Base-by-base conservation (phyloP, 2,329 filamentous ascomycete genomes). In the Epicoccum sorghinum region DNA sequence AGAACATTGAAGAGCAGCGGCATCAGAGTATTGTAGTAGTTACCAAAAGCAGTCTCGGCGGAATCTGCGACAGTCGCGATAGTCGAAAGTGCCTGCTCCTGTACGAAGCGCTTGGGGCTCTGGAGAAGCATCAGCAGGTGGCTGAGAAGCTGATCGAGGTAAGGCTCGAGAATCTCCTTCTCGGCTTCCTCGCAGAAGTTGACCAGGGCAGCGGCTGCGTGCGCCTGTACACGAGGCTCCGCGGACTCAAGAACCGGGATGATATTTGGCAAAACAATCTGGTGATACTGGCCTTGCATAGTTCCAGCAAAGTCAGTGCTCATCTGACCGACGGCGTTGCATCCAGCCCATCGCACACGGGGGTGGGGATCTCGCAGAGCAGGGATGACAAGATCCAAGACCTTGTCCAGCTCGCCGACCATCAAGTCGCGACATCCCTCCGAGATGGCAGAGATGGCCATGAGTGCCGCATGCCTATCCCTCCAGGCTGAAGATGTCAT, bases 101-200 rank as follows among this genome's bases (percentile, higher is more conserved):
- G 95, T 5, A 99, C 93, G 68, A 96, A 99, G 56, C 93, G 88
- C 80, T 98, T 96, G 51, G 91, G 88, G 71, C 90, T 96, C 68
- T 93, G 90, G 40, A 99, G 82, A 14, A 99, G 85, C 67, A 89
- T 87, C 77, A 97, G 90, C 10, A 99, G 83, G 61, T 93, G 89
- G 33, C 86, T 89, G 23, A 99, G 80, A 5, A 99, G 83, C 60
- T 92, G 86, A 69, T 96, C 93, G 8, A 99, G 86, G 71, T 98
- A 98, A 10, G 95, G 93, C 74, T 96, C 93, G 13, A 99, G 82
- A 18, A 91, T 89, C 49, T 85, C 85, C 78, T 96, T 96, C 75
- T 99, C 93, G 0, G 95, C 93, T 77, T 98, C 95, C 74, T 99
- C 95, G 75, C 95, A 99, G 76, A 99, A 99, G 79, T 99, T 99